Evolutionary conservation across 106 monocot species (phyloP).

Genomic region (Dendrobium huoshanense): DNA sequence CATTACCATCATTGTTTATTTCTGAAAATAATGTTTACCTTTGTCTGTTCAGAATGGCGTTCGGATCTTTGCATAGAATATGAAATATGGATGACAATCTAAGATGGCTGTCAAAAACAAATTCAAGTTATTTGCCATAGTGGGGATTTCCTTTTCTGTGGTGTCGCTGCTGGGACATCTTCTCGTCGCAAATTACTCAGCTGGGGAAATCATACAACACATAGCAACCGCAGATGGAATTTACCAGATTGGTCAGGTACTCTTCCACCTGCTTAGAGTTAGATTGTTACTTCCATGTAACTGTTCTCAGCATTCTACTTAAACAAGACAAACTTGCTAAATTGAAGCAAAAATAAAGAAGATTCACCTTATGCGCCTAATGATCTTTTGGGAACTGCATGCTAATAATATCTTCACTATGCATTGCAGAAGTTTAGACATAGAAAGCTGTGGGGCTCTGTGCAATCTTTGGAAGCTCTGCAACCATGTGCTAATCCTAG

Average conservation of each 20-base stretch:
- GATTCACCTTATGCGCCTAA: neutral
- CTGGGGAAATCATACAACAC: constrained; percentile 36
- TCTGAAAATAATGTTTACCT: neutral
- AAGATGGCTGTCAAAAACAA: constrained; percentile 71
- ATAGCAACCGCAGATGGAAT: constrained; percentile 37
- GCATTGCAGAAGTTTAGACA: constrained; percentile 33
- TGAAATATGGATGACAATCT: constrained; percentile 5
- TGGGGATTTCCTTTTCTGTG: constrained; percentile 56
- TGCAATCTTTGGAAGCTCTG: constrained; percentile 50
- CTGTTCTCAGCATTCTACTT: neutral
- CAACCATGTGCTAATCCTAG: constrained; percentile 72
- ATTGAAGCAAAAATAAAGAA: neutral
- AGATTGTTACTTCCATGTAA: neutral
- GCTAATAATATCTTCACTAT: constrained; percentile 6
- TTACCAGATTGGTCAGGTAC: constrained; percentile 33
- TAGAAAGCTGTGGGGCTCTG: constrained; percentile 67
- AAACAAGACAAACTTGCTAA: neutral
- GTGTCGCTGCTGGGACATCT: constrained; percentile 60
- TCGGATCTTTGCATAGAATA: neutral
- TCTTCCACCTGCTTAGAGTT: neutral
- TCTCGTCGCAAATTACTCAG: constrained; percentile 54
- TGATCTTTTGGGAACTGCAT: neutral
- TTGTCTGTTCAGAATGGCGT: neutral
- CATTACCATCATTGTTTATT: neutral
- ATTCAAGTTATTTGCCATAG: constrained; percentile 50